Percentiles rank a stretch among this genome's conserved stretches.
Evolutionary conservation across 2,329 filamentous ascomycete genomes (phyloP).

Genomic region (Neocatenulostroma microsporum): DNA sequence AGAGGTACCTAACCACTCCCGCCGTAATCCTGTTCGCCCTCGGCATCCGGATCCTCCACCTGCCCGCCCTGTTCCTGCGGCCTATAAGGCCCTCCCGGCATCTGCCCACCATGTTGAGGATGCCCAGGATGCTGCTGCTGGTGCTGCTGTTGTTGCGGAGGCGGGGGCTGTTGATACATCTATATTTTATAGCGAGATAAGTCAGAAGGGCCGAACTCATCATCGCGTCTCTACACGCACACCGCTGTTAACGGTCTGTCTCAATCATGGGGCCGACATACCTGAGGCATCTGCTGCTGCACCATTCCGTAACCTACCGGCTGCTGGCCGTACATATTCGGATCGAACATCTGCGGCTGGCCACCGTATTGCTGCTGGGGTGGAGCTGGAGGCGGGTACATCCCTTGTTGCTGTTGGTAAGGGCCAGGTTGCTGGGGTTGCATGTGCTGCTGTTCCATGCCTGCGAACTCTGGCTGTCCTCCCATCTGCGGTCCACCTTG

Average conservation of each 20-base stretch:
- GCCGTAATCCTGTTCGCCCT: conserved; percentile 7
- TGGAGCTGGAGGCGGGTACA: conserved; percentile 76
- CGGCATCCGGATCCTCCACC: conserved; percentile 5
- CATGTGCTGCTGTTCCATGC: conserved; percentile 27
- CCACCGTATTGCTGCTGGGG: conserved; percentile 71
- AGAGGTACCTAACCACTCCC: conserved; percentile 4
- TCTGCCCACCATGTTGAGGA: no score
- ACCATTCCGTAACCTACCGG: conserved; percentile 23
- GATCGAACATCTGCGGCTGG: conserved; percentile 69
- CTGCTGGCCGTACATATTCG: conserved; percentile 61
- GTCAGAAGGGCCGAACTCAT: no score
- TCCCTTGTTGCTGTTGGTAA: conserved; percentile 63
- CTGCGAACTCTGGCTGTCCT: conserved; percentile 24
- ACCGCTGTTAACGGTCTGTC: not conserved
- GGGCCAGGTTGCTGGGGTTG: conserved; percentile 47
- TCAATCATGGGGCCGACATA: not conserved
- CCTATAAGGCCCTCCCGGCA: conserved; percentile 2
- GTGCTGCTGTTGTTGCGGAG: conserved; percentile 4
- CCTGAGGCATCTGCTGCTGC: conserved; percentile 25
- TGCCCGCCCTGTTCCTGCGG: conserved; percentile 2
- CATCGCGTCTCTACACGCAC: no score
- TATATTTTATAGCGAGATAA: not conserved
- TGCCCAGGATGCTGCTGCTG: conserved; percentile 1
- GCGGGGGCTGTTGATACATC: conserved; percentile 7
- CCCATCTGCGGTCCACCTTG: conserved; percentile 24